Percentiles rank a stretch among this genome's conserved stretches.
These are phyloP conservation scores for Eragrostis nindensis DNA, from an alignment of 176 grass and related monocot species.

Conservation along the genomic window DNA sequence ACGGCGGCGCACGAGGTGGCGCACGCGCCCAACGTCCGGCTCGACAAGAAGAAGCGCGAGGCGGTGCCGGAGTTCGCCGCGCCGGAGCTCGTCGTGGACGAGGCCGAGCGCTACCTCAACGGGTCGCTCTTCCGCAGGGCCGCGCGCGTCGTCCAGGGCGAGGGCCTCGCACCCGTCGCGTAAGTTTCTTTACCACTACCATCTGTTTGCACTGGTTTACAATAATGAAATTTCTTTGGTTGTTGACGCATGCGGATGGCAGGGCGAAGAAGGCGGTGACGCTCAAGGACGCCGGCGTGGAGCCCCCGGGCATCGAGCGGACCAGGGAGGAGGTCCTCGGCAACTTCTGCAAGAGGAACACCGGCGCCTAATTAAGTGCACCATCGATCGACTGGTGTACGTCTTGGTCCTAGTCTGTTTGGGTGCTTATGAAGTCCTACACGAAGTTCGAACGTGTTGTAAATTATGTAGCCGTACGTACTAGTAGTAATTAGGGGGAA, in stretches of 20 bases:
- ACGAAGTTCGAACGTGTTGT: background rate
- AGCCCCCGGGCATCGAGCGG: conserved; percentile 46
- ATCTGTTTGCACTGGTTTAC: too few relatives aligned
- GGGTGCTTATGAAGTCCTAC: too few relatives aligned
- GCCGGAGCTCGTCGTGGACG: conserved; percentile 55
- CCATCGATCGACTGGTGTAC: background rate
- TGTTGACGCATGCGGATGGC: background rate
- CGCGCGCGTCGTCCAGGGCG: conserved; percentile 39
- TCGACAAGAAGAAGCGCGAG: conserved; percentile 81
- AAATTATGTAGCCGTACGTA: too few relatives aligned
- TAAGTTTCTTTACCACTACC: background rate
- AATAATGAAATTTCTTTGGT: background rate
- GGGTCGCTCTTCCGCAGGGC: conserved; percentile 67
- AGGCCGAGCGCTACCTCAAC: conserved; percentile 52
- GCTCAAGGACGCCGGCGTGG: conserved; percentile 68
- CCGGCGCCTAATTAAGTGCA: background rate
- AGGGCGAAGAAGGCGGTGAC: conserved; percentile 59
- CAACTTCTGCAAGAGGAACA: background rate
- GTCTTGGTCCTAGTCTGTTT: too few relatives aligned
- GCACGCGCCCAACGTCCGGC: conserved; percentile 68
- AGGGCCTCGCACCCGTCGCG: conserved; percentile 40
- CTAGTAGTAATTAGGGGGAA: too few relatives aligned
- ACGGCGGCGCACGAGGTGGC: conserved; percentile 63
- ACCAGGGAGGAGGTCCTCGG: conserved; percentile 7
- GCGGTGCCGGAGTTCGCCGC: conserved; percentile 63